Base-by-base conservation (phyloP, 2,329 filamentous ascomycete genomes). In the Neurospora crassa region DNA sequence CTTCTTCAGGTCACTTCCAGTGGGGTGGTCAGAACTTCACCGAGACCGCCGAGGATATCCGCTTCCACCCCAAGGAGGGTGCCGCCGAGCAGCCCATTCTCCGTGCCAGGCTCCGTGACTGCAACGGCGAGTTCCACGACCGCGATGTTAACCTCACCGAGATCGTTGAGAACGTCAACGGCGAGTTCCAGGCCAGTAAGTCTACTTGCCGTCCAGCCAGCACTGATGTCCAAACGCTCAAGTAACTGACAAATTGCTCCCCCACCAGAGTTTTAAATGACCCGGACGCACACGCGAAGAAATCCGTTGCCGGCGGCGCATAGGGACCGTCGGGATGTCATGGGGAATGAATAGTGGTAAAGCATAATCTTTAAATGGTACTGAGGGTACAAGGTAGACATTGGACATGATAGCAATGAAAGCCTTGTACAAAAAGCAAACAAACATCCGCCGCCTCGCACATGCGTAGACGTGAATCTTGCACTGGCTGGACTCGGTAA, bases 141-240 rank as follows among this genome's bases (percentile, higher is more conserved):
- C 78, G 81, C 45, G 82, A 89, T 74, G 74, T 89, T 74, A 89
- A 90, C 80, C 82, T 90, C 6, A 78, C 83, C 2, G 86, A 88
- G 82, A 81, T 84, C 72, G 82, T 90, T 70, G 78, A 79, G 72
- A 89, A 89, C 79, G 75, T 84, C 24, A 77, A 86, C 74, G 87
- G 88, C n/a, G 40, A 72, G 1, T 81, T 87, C 72, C 69, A 73
- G 70, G 83, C 80, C 68, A 68, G 79, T 81, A 75, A 71, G 78
- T 76, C 53, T 37, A 63, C 24, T 34, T 34, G 53, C 29, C 53
- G 29, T 37, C 53, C 24, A 63, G 53, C 6, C 53, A 63, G 24
- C 53, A 63, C 24, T 18, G 53, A 34, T 11, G 14, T 63, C 34
- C 4, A 37, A 29, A 63, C 29, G 34, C 16, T 4, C 5, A n/a